These are phyloP conservation scores for Crithidia expoeki DNA, from an alignment of 208 protist genomes.

Conservation along the genomic window DNA sequence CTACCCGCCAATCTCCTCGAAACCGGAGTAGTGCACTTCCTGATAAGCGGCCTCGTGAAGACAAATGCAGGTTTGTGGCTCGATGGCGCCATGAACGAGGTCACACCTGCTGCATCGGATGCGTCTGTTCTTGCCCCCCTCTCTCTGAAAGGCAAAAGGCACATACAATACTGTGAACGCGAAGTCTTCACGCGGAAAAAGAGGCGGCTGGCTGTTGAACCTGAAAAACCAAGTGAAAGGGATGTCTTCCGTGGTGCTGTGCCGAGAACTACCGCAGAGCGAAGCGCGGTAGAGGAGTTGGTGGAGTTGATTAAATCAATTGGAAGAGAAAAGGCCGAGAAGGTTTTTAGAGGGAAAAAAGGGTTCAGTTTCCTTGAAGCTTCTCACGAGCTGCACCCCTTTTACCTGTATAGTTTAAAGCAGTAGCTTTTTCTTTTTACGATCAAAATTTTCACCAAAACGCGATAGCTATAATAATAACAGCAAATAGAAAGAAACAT, in stretches of 20 bases:
- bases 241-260: constrained; percentile 44
- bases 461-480: too few species aligned
- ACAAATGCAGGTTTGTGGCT: constrained; percentile 68
- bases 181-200: constrained; percentile 48
- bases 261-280: constrained; percentile 56
- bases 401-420: constrained; percentile 68
- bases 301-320: constrained; percentile 57
- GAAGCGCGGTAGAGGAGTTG: constrained; percentile 71
- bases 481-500: too few species aligned
- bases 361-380: constrained; percentile 85
- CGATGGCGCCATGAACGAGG: constrained; percentile 61
- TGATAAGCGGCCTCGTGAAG: constrained; percentile 42
- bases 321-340: constrained; percentile 73
- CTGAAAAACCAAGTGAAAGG: constrained; percentile 19
- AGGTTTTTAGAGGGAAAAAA: constrained; percentile 63
- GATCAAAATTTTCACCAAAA: too few species aligned
- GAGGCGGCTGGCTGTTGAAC: constrained; percentile 28
- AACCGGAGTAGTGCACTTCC: constrained; percentile 54
- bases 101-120: constrained; percentile 43
- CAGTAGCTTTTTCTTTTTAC: neutral
- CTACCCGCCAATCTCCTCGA: constrained; percentile 64
- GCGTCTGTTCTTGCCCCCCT: constrained; percentile 54
- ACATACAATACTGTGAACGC: constrained; percentile 58
- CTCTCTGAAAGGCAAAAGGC: constrained; percentile 40
- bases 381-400: constrained; percentile 67